These are phyloP conservation scores for Penicillium palitans DNA, from an alignment of 2,329 filamentous ascomycete genomes.

Conservation along the genomic window DNA sequence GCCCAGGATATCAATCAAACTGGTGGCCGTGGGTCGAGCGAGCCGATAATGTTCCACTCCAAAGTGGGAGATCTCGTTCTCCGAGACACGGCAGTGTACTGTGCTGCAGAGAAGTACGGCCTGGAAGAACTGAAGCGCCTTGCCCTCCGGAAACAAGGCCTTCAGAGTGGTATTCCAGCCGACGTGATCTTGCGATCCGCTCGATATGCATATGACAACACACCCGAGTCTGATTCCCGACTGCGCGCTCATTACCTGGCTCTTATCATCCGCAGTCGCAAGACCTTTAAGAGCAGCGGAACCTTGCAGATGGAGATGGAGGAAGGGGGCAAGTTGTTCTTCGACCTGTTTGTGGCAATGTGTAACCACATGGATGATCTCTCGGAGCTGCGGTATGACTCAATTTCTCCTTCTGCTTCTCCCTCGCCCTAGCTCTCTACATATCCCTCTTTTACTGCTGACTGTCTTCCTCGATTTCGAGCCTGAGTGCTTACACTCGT, in stretches of 20 bases:
- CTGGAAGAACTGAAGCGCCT: conserved; percentile 90
- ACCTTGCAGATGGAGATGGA: conserved; percentile 99
- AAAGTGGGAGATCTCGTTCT: conserved; percentile 75
- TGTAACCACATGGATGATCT: conserved; percentile 98
- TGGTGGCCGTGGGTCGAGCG: conserved; percentile 63
- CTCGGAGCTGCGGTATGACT: conserved; percentile 75
- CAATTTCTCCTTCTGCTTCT: conserved; percentile 1
- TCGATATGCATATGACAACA: conserved; percentile 93
- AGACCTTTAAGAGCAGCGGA: conserved; percentile 96
- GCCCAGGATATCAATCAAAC: conserved; percentile 55
- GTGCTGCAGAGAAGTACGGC: conserved; percentile 84
- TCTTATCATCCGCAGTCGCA: conserved; percentile 94
- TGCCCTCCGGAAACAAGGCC: conserved; percentile 88
- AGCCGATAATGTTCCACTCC: conserved; percentile 76
- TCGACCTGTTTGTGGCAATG: conserved; percentile 97
- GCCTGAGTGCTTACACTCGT: conserved; percentile 21
- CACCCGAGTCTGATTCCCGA: conserved; percentile 85
- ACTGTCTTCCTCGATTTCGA: conserved; percentile 11
- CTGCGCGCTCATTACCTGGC: conserved; percentile 96
- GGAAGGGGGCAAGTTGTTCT: conserved; percentile 90
- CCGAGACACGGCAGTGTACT: conserved; percentile 93
- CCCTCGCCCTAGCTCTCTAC: conserved; percentile 12
- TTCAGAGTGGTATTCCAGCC: conserved; percentile 90
- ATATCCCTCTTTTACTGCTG: conserved; percentile 23
- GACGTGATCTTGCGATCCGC: conserved; percentile 88